Evolutionary conservation across 208 protist genomes (phyloP).

Genomic region (Acanthamoeba quina): DNA sequence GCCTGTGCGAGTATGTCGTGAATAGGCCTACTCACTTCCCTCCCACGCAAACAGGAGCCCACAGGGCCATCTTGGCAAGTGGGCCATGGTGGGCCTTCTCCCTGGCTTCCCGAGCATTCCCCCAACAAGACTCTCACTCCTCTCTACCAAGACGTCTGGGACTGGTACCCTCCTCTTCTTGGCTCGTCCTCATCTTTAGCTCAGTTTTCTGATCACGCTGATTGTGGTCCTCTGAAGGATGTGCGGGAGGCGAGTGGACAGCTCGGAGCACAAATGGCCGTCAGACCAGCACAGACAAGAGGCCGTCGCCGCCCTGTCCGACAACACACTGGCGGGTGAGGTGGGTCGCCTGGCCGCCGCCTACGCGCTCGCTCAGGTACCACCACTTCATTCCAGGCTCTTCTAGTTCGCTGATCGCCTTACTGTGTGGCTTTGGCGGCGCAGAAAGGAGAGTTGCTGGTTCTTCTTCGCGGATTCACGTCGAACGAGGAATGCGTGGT

Average conservation of each 20-base stretch:
- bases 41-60: background rate
- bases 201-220: background rate
- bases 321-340: background rate
- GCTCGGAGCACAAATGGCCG: background rate
- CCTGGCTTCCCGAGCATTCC: slow-evolving; percentile 39
- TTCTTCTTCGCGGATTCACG: background rate
- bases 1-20: background rate
- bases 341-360: background rate
- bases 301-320: background rate
- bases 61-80: background rate
- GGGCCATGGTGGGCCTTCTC: background rate
- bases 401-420: background rate
- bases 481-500: background rate
- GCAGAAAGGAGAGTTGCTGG: background rate
- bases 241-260: slow-evolving; percentile 3
- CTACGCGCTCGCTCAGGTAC: slow-evolving; percentile 1
- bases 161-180: background rate
- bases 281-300: background rate
- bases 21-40: too few species aligned
- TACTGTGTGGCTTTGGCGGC: background rate
- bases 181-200: background rate
- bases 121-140: background rate
- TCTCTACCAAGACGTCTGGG: slow-evolving; percentile 23
- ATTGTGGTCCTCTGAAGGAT: background rate
- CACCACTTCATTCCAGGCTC: background rate